These are phyloP conservation scores for Serendipita vermifera DNA, from an alignment of 768 basidiomycete genomes.

Conservation along the genomic window DNA sequence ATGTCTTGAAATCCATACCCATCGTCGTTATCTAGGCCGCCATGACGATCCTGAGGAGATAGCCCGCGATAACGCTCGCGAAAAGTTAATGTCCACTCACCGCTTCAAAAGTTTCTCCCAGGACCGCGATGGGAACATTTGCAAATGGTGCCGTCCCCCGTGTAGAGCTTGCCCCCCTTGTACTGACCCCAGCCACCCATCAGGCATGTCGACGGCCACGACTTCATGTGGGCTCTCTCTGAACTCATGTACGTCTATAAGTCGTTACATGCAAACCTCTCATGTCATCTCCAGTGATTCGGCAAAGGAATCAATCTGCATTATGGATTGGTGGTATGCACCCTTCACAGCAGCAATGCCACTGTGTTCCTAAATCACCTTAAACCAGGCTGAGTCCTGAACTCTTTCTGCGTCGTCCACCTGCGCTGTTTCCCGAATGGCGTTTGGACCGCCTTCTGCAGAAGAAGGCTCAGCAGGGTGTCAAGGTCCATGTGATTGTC, in stretches of 20 bases:
- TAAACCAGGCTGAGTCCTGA: constrained; percentile 88
- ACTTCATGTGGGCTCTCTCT: constrained; percentile 91
- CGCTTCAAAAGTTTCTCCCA: constrained; percentile 77
- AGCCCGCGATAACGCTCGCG: constrained; percentile 53
- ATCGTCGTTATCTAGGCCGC: constrained; percentile 25
- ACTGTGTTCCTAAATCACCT: neutral
- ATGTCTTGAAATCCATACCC: neutral
- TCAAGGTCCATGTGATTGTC: constrained; percentile 80
- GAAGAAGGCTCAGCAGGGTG: constrained; percentile 84
- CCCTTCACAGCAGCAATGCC: neutral
- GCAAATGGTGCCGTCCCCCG: constrained; percentile 54
- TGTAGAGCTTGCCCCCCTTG: neutral
- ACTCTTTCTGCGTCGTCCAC: constrained; percentile 84
- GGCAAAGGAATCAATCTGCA: constrained; percentile 69
- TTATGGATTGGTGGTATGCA: constrained; percentile 39
- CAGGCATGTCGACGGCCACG: constrained; percentile 88
- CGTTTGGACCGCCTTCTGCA: constrained; percentile 74
- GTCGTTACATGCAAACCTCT: constrained; percentile 43
- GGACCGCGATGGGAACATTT: constrained; percentile 51
- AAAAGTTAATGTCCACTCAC: constrained; percentile 63
- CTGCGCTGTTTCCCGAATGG: constrained; percentile 74
- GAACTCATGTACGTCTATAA: constrained; percentile 37
- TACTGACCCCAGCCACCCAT: neutral
- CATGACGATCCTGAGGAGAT: constrained; percentile 70
- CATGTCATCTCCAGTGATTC: constrained; percentile 19